Conservation (phyloP, 2,329 filamentous ascomycete genomes). For the Trichoderma asperellum region DNA sequence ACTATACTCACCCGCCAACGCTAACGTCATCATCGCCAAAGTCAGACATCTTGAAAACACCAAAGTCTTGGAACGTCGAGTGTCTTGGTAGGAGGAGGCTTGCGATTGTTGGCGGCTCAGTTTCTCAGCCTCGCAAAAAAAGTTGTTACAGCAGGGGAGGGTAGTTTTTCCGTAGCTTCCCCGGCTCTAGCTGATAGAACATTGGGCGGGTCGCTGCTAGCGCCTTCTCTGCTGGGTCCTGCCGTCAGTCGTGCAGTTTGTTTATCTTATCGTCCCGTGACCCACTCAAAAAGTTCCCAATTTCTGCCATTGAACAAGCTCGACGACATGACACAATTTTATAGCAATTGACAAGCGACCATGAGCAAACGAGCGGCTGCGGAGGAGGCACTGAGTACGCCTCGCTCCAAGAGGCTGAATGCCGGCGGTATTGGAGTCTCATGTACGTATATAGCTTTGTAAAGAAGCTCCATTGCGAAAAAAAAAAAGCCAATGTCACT, state of each 20-base stretch:
- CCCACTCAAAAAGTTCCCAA: constrained; percentile 31
- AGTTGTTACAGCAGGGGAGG: constrained; percentile 34
- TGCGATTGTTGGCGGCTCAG: neutral
- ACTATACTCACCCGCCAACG: constrained; percentile 56
- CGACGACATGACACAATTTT: constrained; percentile 19
- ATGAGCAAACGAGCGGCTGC: constrained; percentile 44
- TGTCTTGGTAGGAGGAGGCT: neutral
- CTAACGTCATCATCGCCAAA: constrained; percentile 69
- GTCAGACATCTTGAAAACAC: constrained; percentile 65
- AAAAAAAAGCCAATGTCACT: neutral
- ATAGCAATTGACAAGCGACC: constrained; percentile 4
- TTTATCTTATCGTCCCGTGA: constrained; percentile 26
- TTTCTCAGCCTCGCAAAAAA: constrained; percentile 39
- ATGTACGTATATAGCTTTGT: constrained; percentile 32
- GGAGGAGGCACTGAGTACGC: constrained; percentile 34
- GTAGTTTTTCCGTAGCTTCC: constrained; percentile 42
- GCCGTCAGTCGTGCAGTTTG: neutral
- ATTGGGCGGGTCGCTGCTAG: constrained; percentile 2
- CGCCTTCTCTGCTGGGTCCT: constrained; percentile 23
- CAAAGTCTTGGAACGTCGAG: constrained; percentile 12
- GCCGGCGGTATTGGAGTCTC: constrained; percentile 32
- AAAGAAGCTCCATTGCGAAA: neutral
- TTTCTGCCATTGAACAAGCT: constrained; percentile 40
- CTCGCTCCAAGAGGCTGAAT: constrained; percentile 37
- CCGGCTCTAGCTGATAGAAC: constrained; percentile 31